Conservation (phyloP, 768 basidiomycete genomes). For the Rhizopogon salebrosus region DNA sequence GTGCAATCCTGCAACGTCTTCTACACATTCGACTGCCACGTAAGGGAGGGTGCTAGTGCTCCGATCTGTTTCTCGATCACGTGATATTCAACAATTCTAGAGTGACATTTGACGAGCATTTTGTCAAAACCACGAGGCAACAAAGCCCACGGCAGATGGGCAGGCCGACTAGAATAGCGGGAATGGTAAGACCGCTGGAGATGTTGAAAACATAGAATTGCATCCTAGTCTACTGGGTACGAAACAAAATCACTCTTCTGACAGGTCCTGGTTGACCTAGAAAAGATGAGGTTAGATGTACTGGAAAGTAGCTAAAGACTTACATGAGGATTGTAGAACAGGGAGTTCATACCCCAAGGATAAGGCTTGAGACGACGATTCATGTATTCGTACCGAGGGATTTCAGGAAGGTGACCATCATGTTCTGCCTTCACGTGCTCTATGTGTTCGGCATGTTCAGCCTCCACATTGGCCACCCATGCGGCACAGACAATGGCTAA, state of each 20-base stretch:
- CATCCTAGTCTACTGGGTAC: not conserved
- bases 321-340: constrained; percentile 79
- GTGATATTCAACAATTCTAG: no score
- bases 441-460: constrained; percentile 65
- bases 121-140: not conserved
- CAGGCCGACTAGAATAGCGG: no score
- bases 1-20: no score
- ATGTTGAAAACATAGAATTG: not conserved
- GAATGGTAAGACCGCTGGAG: no score
- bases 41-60: no score
- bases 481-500: constrained; percentile 21
- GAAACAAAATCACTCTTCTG: constrained; percentile 14
- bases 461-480: constrained; percentile 50
- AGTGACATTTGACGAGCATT: not conserved
- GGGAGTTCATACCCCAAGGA: constrained; percentile 81
- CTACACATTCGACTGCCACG: no score
- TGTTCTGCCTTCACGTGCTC: constrained; percentile 70
- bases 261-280: constrained; percentile 66
- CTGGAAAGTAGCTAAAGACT: constrained; percentile 15
- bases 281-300: constrained; percentile 3
- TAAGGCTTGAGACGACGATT: constrained; percentile 74
- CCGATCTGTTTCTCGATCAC: not conserved
- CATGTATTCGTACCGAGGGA: constrained; percentile 71
- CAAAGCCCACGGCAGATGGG: not conserved
- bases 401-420: constrained; percentile 63